A percentile compares a stretch with the other conserved stretches of the same genome.
These are phyloP conservation scores for Paecilomyces sp. DNA, from an alignment of 2,329 filamentous ascomycete species.

Conservation along the genomic window DNA sequence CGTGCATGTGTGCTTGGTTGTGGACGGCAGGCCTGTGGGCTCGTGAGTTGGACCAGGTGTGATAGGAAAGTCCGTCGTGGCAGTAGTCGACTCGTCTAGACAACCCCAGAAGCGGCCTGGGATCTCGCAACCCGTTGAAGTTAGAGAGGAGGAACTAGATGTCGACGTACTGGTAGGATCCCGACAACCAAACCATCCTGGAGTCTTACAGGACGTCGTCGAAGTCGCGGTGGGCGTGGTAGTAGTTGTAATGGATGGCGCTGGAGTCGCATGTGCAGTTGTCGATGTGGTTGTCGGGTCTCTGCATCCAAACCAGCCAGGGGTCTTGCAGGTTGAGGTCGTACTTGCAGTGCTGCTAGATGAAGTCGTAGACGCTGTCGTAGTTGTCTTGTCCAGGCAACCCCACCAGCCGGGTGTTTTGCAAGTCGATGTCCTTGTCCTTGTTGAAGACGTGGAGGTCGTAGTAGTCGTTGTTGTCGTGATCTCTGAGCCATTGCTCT, in stretches of 20 bases:
- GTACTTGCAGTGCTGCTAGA: slow-evolving; percentile 24
- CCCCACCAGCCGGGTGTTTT: slow-evolving; percentile 92
- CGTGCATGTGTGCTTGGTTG: slow-evolving; percentile 18
- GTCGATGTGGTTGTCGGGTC: slow-evolving; percentile 25
- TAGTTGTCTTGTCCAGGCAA: slow-evolving; percentile 43
- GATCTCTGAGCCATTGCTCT: slow-evolving; percentile 78
- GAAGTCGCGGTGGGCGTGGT: slow-evolving; percentile 19
- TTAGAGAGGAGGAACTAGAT: slow-evolving; percentile 11
- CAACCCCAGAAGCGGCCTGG: slow-evolving; percentile 55
- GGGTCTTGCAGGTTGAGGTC: slow-evolving; percentile 33
- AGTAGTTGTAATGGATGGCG: slow-evolving; percentile 18
- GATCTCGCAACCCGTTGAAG: slow-evolving; percentile 35
- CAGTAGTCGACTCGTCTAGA: slow-evolving; percentile 30
- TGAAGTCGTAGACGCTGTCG: slow-evolving; percentile 27
- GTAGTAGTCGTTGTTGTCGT: slow-evolving; percentile 57
- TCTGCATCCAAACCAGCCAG: slow-evolving; percentile 39
- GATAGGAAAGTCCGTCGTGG: slow-evolving; percentile 16
- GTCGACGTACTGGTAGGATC: slow-evolving; percentile 25
- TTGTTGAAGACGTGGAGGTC: slow-evolving; percentile 52
- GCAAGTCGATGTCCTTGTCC: slow-evolving; percentile 75
- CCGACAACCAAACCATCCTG: slow-evolving; percentile 34
- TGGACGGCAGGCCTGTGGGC: slow-evolving; percentile 18
- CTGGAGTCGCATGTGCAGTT: slow-evolving; percentile 17
- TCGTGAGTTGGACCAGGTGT: slow-evolving; percentile 24
- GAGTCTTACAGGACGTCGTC: slow-evolving; percentile 22